Conservation (phyloP, 352 stramenopile species). For the Pythium utonaiense region DNA sequence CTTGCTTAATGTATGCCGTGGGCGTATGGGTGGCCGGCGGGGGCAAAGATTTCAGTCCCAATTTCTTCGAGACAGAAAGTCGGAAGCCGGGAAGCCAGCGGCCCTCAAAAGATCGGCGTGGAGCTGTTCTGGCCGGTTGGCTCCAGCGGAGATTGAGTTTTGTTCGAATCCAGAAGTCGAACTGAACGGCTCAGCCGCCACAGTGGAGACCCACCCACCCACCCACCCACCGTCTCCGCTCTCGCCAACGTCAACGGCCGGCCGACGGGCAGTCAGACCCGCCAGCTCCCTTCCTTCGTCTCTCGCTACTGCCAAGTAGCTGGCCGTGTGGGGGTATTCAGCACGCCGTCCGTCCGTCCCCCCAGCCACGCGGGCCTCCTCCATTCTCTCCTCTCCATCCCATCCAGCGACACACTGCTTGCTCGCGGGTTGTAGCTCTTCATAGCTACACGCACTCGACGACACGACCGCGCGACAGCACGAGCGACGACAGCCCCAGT, state of each 20-base stretch:
- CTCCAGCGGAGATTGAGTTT: conserved; percentile 9
- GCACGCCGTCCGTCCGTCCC: conserved; percentile 7
- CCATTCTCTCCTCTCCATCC: neutral
- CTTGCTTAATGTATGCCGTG: conserved; percentile 23
- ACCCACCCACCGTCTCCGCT: no score
- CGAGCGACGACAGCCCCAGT: conserved; percentile 1
- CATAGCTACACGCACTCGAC: conserved; percentile 4
- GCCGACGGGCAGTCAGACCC: conserved; percentile 17
- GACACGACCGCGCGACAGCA: conserved; percentile 23
- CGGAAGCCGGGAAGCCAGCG: conserved; percentile 22
- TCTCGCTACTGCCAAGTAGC: no score
- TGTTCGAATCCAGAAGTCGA: conserved; percentile 30
- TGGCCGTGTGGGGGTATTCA: conserved; percentile 22
- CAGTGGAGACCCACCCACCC: conserved; percentile 1
- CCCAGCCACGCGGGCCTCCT: neutral
- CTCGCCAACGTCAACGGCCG: conserved; percentile 14
- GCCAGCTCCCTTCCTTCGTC: conserved; percentile 7
- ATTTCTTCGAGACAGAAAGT: conserved; percentile 44
- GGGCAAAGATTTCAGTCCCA: conserved; percentile 49
- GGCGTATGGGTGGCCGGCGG: conserved; percentile 4
- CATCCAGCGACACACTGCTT: conserved; percentile 4
- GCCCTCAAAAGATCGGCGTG: conserved; percentile 5
- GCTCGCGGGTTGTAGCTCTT: neutral
- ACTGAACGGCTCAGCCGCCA: conserved; percentile 25
- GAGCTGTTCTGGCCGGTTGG: conserved; percentile 1